Percentiles rank a stretch among this genome's conserved stretches.
phyloP scores from a whole-genome alignment of 805 yeast genomes.

The Monosporozyma solicola region DNA sequence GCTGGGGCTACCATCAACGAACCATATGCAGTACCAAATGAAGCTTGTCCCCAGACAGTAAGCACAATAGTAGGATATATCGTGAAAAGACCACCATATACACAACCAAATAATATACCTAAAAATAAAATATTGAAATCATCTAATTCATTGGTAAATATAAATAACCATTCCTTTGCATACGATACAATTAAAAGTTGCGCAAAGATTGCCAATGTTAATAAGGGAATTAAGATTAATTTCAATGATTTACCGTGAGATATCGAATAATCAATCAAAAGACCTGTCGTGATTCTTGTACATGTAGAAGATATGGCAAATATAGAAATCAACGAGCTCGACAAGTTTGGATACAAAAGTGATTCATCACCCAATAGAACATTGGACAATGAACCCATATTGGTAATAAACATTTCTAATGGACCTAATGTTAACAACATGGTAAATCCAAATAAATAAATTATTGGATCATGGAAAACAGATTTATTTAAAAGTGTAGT shows the following conservation, averaged over 20 bases:
- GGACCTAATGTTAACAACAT: slow-evolving; percentile 72
- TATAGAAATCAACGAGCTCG: slow-evolving; percentile 44
- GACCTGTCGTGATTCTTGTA: slow-evolving; percentile 60
- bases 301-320: slow-evolving; percentile 60
- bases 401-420: slow-evolving; percentile 73
- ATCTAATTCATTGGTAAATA: slow-evolving; percentile 11
- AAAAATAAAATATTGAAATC: slow-evolving; percentile 12
- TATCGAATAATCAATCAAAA: slow-evolving; percentile 49
- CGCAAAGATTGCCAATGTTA: slow-evolving; percentile 31
- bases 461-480: slow-evolving; percentile 43
- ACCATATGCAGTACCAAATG: slow-evolving; percentile 92
- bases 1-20: slow-evolving; percentile 85
- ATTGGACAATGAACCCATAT: slow-evolving; percentile 65
- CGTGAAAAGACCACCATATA: slow-evolving; percentile 81
- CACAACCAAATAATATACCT: slow-evolving; percentile 46
- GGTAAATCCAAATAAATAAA: slow-evolving; percentile 55
- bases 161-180: slow-evolving; percentile 7
- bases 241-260: slow-evolving; percentile 21
- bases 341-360: slow-evolving; percentile 4
- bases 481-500: background rate
- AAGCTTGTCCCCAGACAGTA: slow-evolving; percentile 76
- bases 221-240: slow-evolving; percentile 25
- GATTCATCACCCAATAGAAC: slow-evolving; percentile 13
- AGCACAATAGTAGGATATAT: slow-evolving; percentile 79
- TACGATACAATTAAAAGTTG: slow-evolving; percentile 27